These are phyloP conservation scores for Apiotrichum siamense DNA, from an alignment of 1,284 basidiomycete genomes.

Conservation along the genomic window DNA sequence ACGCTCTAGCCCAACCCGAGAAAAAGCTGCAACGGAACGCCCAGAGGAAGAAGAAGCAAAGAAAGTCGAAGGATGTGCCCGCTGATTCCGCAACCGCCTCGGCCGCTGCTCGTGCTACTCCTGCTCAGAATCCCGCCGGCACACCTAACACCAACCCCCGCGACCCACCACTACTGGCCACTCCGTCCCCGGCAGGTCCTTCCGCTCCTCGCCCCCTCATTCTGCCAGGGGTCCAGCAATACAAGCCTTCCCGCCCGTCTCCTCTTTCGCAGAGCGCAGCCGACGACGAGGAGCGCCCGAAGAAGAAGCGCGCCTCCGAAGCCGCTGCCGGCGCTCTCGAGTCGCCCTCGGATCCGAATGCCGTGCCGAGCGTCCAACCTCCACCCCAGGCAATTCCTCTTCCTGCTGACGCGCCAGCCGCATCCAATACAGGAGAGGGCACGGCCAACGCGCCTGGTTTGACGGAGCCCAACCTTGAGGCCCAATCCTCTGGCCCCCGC, in stretches of 20 bases:
- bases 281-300: not conserved
- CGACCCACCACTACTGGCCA: not conserved
- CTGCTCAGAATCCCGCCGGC: too few species aligned
- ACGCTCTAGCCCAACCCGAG: not conserved
- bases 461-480: too few species aligned
- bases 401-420: not conserved
- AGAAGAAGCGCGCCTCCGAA: slow-evolving; percentile 2
- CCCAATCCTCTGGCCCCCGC: too few species aligned
- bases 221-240: slow-evolving; percentile 1
- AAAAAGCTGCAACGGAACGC: too few species aligned
- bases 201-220: not conserved
- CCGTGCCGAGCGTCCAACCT: not conserved
- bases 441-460: not conserved
- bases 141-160: not conserved
- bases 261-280: slow-evolving; percentile 19
- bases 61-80: not conserved
- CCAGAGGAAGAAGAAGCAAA: too few species aligned
- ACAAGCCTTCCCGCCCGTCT: slow-evolving; percentile 26
- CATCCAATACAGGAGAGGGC: not conserved
- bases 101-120: too few species aligned
- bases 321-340: not conserved
- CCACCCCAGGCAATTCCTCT: not conserved
- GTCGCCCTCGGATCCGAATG: not conserved
- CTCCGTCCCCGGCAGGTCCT: not conserved
- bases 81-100: too few species aligned